These are phyloP conservation scores for Hypomontagnella monticulosa DNA, from an alignment of 495 filamentous ascomycete genomes.

Conservation along the genomic window DNA sequence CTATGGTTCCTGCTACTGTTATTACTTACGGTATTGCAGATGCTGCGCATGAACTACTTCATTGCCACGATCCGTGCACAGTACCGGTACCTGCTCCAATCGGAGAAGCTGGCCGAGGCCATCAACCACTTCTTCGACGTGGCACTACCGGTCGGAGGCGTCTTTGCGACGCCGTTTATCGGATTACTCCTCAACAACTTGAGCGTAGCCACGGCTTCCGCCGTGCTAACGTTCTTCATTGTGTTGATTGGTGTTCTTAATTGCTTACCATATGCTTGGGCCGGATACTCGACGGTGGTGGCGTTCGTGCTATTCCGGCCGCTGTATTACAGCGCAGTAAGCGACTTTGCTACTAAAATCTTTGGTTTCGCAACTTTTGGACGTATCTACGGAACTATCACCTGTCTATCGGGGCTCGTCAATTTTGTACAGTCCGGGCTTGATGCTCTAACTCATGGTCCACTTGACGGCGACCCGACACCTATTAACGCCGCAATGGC, in stretches of 20 bases:
- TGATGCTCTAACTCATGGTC: slow-evolving; percentile 57
- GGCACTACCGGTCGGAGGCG: slow-evolving; percentile 60
- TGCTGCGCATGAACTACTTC: slow-evolving; percentile 65
- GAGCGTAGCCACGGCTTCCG: slow-evolving; percentile 55
- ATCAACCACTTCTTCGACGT: slow-evolving; percentile 63
- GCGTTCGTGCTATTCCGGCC: slow-evolving; percentile 47
- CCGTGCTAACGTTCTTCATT: slow-evolving; percentile 53
- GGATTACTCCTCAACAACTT: slow-evolving; percentile 60
- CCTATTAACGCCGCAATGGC: slow-evolving; percentile 56
- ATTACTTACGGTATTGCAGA: slow-evolving; percentile 61
- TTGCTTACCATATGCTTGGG: slow-evolving; percentile 45
- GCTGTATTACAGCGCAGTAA: slow-evolving; percentile 63
- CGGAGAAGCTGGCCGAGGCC: slow-evolving; percentile 49
- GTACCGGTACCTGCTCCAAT: slow-evolving; percentile 54
- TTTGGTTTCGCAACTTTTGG: slow-evolving; percentile 66
- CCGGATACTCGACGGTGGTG: slow-evolving; percentile 44
- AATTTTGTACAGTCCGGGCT: slow-evolving; percentile 62
- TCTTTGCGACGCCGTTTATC: slow-evolving; percentile 61
- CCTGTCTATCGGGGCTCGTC: slow-evolving; percentile 60
- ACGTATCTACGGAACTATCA: slow-evolving; percentile 64
- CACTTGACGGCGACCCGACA: slow-evolving; percentile 54
- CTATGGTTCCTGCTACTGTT: slow-evolving; percentile 62
- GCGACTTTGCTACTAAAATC: slow-evolving; percentile 66
- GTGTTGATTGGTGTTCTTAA: slow-evolving; percentile 58
- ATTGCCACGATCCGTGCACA: slow-evolving; percentile 62